These are phyloP conservation scores for Pelargonium australe DNA, from an alignment of 441 rosid genomes.

Conservation along the genomic window DNA sequence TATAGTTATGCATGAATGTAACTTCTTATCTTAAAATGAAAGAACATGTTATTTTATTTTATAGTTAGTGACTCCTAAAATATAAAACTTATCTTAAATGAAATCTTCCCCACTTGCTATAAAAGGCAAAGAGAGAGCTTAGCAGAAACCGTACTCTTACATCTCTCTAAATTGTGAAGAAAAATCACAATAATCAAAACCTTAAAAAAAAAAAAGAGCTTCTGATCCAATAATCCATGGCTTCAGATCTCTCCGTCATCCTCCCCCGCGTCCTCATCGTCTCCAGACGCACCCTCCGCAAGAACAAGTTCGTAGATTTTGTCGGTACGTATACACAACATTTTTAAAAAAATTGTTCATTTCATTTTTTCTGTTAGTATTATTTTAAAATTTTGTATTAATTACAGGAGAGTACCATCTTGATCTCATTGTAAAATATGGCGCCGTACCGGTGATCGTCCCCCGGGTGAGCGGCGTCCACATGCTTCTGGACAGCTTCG, in stretches of 20 bases:
- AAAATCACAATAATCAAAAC: no score
- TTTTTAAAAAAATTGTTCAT: not conserved
- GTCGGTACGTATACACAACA: constrained; percentile 41
- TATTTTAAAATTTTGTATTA: not conserved
- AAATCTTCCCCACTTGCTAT: no score
- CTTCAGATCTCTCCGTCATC: constrained; percentile 51
- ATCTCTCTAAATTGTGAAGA: no score
- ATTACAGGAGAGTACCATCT: constrained; percentile 75
- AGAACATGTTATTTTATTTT: no score
- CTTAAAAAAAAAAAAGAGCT: no score
- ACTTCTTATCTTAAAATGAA: no score
- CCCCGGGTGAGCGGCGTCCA: constrained; percentile 75
- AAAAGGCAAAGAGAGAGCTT: no score
- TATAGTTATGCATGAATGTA: no score
- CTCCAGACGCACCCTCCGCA: constrained; percentile 72
- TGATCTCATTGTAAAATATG: constrained; percentile 64
- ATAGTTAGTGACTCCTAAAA: no score
- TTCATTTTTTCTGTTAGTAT: not conserved
- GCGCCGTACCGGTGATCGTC: constrained; percentile 78
- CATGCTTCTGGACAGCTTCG: constrained; percentile 67
- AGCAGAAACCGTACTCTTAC: no score
- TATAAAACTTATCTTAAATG: no score
- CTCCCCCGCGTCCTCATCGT: constrained; percentile 89
- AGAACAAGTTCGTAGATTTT: constrained; percentile 82
- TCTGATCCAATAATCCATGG: constrained; percentile 19